A percentile compares a stretch with the other conserved stretches of the same genome.
Evolutionary conservation across 495 filamentous ascomycete genomes (phyloP).

Genomic region (Lindgomyces ingoldianus): DNA sequence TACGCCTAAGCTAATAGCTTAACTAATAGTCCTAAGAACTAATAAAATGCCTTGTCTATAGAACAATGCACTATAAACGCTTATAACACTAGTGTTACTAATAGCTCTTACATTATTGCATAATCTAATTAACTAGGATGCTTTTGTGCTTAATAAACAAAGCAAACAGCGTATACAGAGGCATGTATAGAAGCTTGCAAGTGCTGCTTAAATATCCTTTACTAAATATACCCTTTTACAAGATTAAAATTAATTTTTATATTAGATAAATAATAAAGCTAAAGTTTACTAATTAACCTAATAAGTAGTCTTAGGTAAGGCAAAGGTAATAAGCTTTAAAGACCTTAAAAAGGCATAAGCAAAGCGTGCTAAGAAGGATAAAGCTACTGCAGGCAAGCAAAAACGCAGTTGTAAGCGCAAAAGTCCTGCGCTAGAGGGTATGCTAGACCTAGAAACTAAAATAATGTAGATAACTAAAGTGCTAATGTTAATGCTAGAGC

Average conservation of each 20-base stretch:
- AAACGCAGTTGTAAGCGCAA: constrained; percentile 13
- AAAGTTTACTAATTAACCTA: constrained; percentile 12
- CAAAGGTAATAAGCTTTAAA: constrained; percentile 16
- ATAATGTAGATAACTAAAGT: constrained; percentile 5
- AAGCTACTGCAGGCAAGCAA: constrained; percentile 7
- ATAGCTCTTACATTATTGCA: constrained; percentile 15
- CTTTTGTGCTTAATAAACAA: no score
- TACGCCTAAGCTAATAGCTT: no score
- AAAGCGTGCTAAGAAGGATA: constrained; percentile 15
- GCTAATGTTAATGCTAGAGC: constrained; percentile 2
- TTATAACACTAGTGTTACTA: constrained; percentile 9
- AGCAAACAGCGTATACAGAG: constrained; percentile 9
- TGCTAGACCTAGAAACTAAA: constrained; percentile 5
- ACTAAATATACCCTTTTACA: constrained; percentile 3
- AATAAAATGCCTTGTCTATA: constrained; percentile 8
- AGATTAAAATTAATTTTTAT: constrained; percentile 9
- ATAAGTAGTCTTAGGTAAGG: constrained; percentile 13
- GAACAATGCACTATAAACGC: not conserved
- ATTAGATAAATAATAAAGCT: no score
- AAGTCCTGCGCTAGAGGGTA: constrained; percentile 3
- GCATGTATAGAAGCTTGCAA: constrained; percentile 13
- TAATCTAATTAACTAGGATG: constrained; percentile 14
- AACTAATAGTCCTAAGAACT: constrained; percentile 6
- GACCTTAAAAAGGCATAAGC: constrained; percentile 10
- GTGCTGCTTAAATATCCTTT: constrained; percentile 14